phyloP scores from a whole-genome alignment of 2,329 filamentous ascomycete genomes.

The Cladosporium sp. region DNA sequence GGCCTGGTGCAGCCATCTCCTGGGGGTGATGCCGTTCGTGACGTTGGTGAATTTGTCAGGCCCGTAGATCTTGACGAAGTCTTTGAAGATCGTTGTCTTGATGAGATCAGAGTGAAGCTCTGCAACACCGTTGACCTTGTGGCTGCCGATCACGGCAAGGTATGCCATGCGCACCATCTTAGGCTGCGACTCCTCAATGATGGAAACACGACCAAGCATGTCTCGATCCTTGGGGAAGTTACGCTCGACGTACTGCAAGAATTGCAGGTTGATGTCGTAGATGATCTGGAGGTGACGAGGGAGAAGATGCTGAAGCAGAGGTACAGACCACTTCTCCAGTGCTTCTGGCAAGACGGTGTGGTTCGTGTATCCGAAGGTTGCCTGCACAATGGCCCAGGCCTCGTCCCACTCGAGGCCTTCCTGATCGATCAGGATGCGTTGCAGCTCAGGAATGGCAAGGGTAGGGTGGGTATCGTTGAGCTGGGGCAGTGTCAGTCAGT shows the following conservation, averaged over 20 bases:
- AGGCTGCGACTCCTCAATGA: slow-evolving; percentile 92
- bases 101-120: slow-evolving; percentile 97
- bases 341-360: slow-evolving; percentile 97
- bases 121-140: slow-evolving; percentile 98
- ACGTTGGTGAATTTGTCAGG: slow-evolving; percentile 98
- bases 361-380: slow-evolving; percentile 90
- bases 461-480: slow-evolving; percentile 98
- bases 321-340: slow-evolving; percentile 96
- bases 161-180: slow-evolving; percentile 99
- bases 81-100: slow-evolving; percentile 99
- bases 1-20: slow-evolving; percentile 94
- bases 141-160: slow-evolving; percentile 89
- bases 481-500: slow-evolving; percentile 11
- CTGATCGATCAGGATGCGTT: slow-evolving; percentile 81
- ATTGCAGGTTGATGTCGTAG: slow-evolving; percentile 94
- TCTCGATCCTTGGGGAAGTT: slow-evolving; percentile 85
- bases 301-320: slow-evolving; percentile 82
- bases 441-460: slow-evolving; percentile 89
- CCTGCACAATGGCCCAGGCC: slow-evolving; percentile 67
- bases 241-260: slow-evolving; percentile 85
- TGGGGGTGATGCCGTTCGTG: slow-evolving; percentile 94
- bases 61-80: slow-evolving; percentile 92
- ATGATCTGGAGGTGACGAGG: slow-evolving; percentile 95
- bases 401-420: slow-evolving; percentile 91
- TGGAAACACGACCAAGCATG: slow-evolving; percentile 78